Conservation (phyloP, 2,329 filamentous ascomycete genomes). For the Phialophora expanda region DNA sequence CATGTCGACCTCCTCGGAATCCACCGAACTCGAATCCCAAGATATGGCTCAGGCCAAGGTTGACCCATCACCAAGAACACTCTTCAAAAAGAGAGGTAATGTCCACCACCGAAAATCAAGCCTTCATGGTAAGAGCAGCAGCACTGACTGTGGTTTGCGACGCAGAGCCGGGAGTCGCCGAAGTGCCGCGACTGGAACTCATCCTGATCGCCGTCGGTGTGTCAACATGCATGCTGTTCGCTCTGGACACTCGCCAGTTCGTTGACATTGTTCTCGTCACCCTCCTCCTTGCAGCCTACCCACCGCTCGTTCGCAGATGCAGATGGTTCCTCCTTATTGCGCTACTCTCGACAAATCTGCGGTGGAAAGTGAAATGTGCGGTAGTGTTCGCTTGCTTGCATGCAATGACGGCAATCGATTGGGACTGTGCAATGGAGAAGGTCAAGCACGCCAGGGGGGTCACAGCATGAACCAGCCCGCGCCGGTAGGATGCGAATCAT, state of each 20-base stretch:
- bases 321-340: constrained; percentile 17
- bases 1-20: background rate
- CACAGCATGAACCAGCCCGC: background rate
- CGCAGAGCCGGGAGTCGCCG: background rate
- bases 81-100: background rate
- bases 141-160: background rate
- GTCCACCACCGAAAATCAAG: background rate
- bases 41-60: background rate
- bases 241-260: constrained; percentile 3
- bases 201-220: background rate
- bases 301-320: constrained; percentile 1
- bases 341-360: background rate
- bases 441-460: background rate
- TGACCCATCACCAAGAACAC: background rate
- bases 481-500: background rate
- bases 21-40: background rate
- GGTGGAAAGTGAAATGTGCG: constrained; percentile 6
- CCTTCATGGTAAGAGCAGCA: background rate
- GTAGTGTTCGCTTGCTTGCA: constrained; percentile 2
- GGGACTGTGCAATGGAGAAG: background rate
- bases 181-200: background rate
- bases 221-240: background rate
- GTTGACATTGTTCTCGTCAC: constrained; percentile 10
- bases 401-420: background rate
- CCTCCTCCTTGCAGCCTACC: constrained; percentile 15